These are phyloP conservation scores for Sungouiella blattae DNA, from an alignment of 805 yeast species.

Conservation along the genomic window DNA sequence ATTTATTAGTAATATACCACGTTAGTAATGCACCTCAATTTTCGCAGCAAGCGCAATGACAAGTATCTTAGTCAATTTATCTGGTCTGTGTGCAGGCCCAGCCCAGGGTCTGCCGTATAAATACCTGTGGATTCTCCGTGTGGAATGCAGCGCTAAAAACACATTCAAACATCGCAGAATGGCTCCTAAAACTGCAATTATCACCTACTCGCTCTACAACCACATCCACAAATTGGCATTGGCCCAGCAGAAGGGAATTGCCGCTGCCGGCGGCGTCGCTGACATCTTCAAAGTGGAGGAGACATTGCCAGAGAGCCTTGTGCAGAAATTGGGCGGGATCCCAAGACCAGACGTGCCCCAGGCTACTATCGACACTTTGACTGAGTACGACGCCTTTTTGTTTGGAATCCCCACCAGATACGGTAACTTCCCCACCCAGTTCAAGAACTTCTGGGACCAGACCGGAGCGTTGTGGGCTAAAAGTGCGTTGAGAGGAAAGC, in stretches of 20 bases:
- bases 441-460: conserved; percentile 69
- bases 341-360: conserved; percentile 31
- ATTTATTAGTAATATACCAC: too few relatives aligned
- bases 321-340: conserved; percentile 56
- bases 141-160: too few relatives aligned
- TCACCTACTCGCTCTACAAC: conserved; percentile 71
- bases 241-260: conserved; percentile 64
- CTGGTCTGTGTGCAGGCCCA: too few relatives aligned
- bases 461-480: conserved; percentile 76
- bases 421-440: conserved; percentile 75
- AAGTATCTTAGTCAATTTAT: too few relatives aligned
- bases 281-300: conserved; percentile 73
- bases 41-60: too few relatives aligned
- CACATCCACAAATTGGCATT: conserved; percentile 70
- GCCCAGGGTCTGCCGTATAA: too few relatives aligned
- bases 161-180: too few relatives aligned
- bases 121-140: too few relatives aligned
- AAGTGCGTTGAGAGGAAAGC: conserved; percentile 69
- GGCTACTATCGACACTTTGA: conserved; percentile 54
- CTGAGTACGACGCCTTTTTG: conserved; percentile 65
- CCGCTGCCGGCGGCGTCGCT: conserved; percentile 64
- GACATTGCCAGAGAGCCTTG: conserved; percentile 60
- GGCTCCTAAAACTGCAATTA: conserved; percentile 40
- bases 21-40: too few relatives aligned
- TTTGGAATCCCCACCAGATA: conserved; percentile 81